A percentile compares a stretch with the other conserved stretches of the same genome.
These are phyloP conservation scores for Septoria petroselini DNA, from an alignment of 2,329 filamentous ascomycete species.

Conservation along the genomic window DNA sequence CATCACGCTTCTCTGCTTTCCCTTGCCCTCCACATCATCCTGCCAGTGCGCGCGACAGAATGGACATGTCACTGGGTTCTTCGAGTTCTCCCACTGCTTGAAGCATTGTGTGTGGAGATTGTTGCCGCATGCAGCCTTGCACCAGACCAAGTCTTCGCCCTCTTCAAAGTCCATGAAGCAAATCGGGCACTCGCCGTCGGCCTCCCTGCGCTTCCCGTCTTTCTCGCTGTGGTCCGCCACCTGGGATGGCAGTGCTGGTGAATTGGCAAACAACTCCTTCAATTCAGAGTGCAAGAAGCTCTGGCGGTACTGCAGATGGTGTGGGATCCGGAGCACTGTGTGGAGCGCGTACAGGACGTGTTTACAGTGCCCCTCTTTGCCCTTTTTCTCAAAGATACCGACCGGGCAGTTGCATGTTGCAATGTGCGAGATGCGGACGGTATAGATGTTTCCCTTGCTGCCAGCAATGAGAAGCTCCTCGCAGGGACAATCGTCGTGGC, in stretches of 20 bases:
- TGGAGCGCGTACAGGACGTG: slow-evolving; percentile 61
- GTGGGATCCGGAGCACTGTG: slow-evolving; percentile 56
- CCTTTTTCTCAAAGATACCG: slow-evolving; percentile 32
- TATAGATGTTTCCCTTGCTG: slow-evolving; percentile 61
- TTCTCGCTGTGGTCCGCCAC: slow-evolving; percentile 30
- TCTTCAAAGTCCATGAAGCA: slow-evolving; percentile 57
- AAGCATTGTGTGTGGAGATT: slow-evolving; percentile 61
- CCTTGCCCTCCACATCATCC: slow-evolving; percentile 21
- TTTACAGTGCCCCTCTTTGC: slow-evolving; percentile 57
- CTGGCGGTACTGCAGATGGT: slow-evolving; percentile 57
- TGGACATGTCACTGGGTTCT: slow-evolving; percentile 32
- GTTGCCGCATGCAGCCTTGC: slow-evolving; percentile 58
- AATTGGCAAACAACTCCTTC: slow-evolving; percentile 53
- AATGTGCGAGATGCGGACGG: slow-evolving; percentile 51
- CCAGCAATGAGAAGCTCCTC: slow-evolving; percentile 59
- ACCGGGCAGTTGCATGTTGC: slow-evolving; percentile 40
- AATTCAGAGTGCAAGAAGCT: slow-evolving; percentile 60
- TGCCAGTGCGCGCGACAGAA: slow-evolving; percentile 35
- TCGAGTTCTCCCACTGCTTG: slow-evolving; percentile 48
- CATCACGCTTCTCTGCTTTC: slow-evolving; percentile 21
- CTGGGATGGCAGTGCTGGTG: slow-evolving; percentile 49
- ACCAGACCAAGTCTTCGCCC: slow-evolving; percentile 55
- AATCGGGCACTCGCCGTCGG: slow-evolving; percentile 61
- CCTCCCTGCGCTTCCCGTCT: slow-evolving; percentile 54
- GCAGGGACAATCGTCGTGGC: slow-evolving; percentile 47